A percentile compares a stretch with the other conserved stretches of the same genome.
Evolutionary conservation across 495 filamentous ascomycete species (phyloP).

Genomic region (Neurospora sp.): DNA sequence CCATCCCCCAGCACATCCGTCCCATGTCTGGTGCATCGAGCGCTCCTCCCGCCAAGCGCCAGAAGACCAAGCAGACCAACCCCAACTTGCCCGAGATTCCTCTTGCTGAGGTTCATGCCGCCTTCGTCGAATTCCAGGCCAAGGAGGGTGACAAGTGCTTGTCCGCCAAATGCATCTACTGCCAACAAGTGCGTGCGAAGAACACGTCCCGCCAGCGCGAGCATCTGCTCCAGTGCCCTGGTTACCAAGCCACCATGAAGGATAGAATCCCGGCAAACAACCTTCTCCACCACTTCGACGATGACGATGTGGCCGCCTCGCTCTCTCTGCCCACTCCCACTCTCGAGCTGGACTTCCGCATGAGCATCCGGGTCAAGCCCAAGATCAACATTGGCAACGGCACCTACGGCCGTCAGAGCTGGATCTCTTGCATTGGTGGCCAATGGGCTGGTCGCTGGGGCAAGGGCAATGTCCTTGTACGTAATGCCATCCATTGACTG

Average conservation of each 20-base stretch:
- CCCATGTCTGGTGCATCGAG: slow-evolving; percentile 8
- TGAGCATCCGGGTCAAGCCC: slow-evolving; percentile 23
- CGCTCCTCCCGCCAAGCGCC: slow-evolving; percentile 17
- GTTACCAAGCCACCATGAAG: slow-evolving; percentile 15
- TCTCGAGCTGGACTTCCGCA: slow-evolving; percentile 19
- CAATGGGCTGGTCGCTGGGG: slow-evolving; percentile 22
- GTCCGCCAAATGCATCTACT: slow-evolving; percentile 15
- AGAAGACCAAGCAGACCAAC: slow-evolving; percentile 11
- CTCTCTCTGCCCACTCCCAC: slow-evolving; percentile 16
- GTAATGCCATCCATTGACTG: neutral
- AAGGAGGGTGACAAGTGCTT: slow-evolving; percentile 21
- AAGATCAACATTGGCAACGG: slow-evolving; percentile 14
- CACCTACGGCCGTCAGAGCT: slow-evolving; percentile 11
- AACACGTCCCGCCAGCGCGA: slow-evolving; percentile 24
- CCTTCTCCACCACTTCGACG: slow-evolving; percentile 20
- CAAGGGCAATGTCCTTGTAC: slow-evolving; percentile 18
- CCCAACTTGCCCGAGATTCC: slow-evolving; percentile 15
- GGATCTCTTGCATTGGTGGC: slow-evolving; percentile 20
- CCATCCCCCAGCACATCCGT: slow-evolving; percentile 5
- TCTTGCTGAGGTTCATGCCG: slow-evolving; percentile 19
- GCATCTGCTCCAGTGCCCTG: slow-evolving; percentile 16
- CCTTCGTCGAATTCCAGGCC: slow-evolving; percentile 21
- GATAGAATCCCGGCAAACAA: slow-evolving; percentile 21
- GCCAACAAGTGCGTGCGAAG: slow-evolving; percentile 20
- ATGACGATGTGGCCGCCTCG: slow-evolving; percentile 19